These are phyloP conservation scores for Capronia americana DNA, from an alignment of 2,329 filamentous ascomycete species.

Conservation along the genomic window DNA sequence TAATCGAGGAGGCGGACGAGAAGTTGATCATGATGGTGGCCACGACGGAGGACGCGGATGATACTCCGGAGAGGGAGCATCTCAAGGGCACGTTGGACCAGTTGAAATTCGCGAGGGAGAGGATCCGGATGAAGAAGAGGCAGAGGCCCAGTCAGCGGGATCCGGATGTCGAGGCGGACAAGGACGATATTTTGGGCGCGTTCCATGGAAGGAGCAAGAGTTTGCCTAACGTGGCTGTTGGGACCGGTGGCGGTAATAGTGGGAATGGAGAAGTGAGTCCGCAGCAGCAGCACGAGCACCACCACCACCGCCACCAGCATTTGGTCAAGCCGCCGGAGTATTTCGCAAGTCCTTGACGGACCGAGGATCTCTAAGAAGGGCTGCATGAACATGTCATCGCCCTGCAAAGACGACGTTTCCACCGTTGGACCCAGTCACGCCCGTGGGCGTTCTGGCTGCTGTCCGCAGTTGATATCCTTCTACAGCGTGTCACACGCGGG, in stretches of 20 bases:
- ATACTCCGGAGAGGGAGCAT: conserved; percentile 2
- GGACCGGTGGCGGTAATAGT: no score
- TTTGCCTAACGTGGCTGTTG: conserved; percentile 16
- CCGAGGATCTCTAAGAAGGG: neutral
- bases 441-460: no score
- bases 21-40: conserved; percentile 8
- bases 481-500: no score
- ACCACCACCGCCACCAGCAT: conserved; percentile 6
- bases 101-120: conserved; percentile 35
- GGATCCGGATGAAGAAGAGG: conserved; percentile 35
- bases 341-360: conserved; percentile 12
- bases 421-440: no score
- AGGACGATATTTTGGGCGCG: conserved; percentile 31
- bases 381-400: neutral
- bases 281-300: neutral
- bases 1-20: conserved; percentile 20
- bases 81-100: conserved; percentile 28
- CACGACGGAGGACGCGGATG: neutral
- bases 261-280: neutral
- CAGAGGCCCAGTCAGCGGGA: conserved; percentile 34
- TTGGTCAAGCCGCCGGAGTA: conserved; percentile 14
- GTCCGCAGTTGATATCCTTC: no score
- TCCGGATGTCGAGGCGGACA: conserved; percentile 32
- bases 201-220: conserved; percentile 31
- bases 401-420: neutral